Conservation (phyloP, 257 asterid species). For the Anisodus acutangulus region DNA sequence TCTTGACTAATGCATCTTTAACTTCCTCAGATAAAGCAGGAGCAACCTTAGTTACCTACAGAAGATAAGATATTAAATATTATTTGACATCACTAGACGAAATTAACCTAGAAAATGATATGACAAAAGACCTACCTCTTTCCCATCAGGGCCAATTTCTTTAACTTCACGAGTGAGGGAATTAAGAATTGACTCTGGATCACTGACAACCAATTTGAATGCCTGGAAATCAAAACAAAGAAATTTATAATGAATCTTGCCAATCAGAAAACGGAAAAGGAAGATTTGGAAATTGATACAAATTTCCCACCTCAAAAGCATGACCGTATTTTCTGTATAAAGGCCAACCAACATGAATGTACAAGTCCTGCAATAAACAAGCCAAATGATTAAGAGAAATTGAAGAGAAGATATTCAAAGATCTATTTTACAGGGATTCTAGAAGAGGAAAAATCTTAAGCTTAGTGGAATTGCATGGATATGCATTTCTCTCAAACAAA, state of each 20-base stretch:
- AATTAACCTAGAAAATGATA: neutral
- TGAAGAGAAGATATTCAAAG: neutral
- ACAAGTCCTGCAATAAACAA: slow-evolving; percentile 69
- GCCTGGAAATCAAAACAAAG: slow-evolving; percentile 55
- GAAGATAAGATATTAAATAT: slow-evolving; percentile 28
- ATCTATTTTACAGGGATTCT: neutral
- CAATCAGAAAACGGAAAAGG: neutral
- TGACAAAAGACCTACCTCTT: slow-evolving; percentile 58
- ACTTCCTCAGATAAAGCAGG: slow-evolving; percentile 84
- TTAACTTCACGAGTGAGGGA: slow-evolving; percentile 89
- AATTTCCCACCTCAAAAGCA: slow-evolving; percentile 85
- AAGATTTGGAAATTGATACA: slow-evolving; percentile 15
- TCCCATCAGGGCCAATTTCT: slow-evolving; percentile 90
- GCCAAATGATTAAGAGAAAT: slow-evolving; percentile 1
- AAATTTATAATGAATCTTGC: neutral
- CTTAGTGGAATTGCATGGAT: neutral
- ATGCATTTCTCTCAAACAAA: neutral
- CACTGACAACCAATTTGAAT: slow-evolving; percentile 78
- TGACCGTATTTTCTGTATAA: slow-evolving; percentile 90
- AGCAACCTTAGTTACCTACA: slow-evolving; percentile 75
- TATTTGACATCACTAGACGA: neutral
- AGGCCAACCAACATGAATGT: slow-evolving; percentile 95
- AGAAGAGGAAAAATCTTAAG: neutral
- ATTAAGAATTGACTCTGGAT: slow-evolving; percentile 86
- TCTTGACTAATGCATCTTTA: slow-evolving; percentile 80